Conservation (phyloP, 768 basidiomycete species). For the Mycena vulgaris region DNA sequence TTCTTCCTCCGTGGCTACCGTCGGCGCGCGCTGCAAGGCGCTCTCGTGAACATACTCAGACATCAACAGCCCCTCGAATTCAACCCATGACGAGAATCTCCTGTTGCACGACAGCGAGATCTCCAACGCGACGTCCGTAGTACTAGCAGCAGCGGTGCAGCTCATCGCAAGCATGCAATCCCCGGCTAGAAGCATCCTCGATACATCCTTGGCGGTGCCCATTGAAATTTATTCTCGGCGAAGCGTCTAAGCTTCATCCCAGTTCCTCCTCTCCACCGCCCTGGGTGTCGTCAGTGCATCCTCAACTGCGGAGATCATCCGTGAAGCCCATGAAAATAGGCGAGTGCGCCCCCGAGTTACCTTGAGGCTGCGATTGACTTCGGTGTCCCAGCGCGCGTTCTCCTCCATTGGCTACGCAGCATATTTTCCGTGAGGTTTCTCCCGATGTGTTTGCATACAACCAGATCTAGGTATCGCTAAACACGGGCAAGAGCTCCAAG, state of each 20-base stretch:
- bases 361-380: no score
- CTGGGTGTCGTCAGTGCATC: constrained; percentile 44
- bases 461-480: constrained; percentile 36
- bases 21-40: constrained; percentile 26
- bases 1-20: constrained; percentile 11
- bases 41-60: constrained; percentile 34
- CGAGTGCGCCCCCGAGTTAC: no score
- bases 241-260: neutral
- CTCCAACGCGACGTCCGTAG: constrained; percentile 30
- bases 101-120: constrained; percentile 33
- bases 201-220: constrained; percentile 18
- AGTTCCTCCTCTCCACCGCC: constrained; percentile 41
- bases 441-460: constrained; percentile 49
- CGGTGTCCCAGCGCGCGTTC: constrained; percentile 45
- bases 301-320: constrained; percentile 48
- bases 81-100: constrained; percentile 33
- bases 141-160: constrained; percentile 44
- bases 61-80: constrained; percentile 37
- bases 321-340: constrained; percentile 49
- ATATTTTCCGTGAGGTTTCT: constrained; percentile 49
- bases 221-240: neutral
- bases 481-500: constrained; percentile 35
- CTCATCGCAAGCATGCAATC: constrained; percentile 40
- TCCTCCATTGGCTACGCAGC: constrained; percentile 47
- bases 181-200: constrained; percentile 27